A percentile compares a stretch with the other conserved stretches of the same genome.
These are phyloP conservation scores for Ophiostoma piceae DNA, from an alignment of 2,329 filamentous ascomycete genomes.

Conservation along the genomic window DNA sequence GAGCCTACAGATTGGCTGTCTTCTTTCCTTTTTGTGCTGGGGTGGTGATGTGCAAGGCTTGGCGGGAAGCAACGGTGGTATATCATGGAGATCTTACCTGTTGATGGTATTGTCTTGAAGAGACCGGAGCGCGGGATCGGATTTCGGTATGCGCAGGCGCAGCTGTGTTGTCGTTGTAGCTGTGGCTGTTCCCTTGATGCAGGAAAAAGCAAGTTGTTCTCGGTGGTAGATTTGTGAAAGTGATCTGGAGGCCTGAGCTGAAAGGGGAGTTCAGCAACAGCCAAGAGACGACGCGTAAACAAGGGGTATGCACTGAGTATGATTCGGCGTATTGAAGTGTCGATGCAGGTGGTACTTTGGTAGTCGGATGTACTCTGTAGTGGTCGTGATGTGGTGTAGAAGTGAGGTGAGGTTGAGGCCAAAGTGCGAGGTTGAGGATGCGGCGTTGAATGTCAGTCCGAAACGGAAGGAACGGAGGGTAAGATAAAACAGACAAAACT, in stretches of 20 bases:
- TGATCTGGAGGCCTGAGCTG: background rate
- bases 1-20: background rate
- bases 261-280: background rate
- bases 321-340: background rate
- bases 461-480: background rate
- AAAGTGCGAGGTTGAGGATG: background rate
- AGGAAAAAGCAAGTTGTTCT: background rate
- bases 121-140: background rate
- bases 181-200: background rate
- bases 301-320: background rate
- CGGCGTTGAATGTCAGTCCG: background rate
- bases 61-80: slow-evolving; percentile 1
- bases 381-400: background rate
- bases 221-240: background rate
- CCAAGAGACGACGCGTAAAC: background rate
- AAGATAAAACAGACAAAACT: background rate
- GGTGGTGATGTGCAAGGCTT: slow-evolving; percentile 11
- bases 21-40: slow-evolving; percentile 8
- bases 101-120: slow-evolving; percentile 7
- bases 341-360: background rate
- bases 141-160: background rate
- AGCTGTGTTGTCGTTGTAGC: background rate
- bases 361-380: background rate
- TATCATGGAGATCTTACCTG: slow-evolving; percentile 2
- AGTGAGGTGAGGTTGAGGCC: background rate